phyloP scores from a whole-genome alignment of 1,139 yeast species.

The Wickerhamiella pararugosa region DNA sequence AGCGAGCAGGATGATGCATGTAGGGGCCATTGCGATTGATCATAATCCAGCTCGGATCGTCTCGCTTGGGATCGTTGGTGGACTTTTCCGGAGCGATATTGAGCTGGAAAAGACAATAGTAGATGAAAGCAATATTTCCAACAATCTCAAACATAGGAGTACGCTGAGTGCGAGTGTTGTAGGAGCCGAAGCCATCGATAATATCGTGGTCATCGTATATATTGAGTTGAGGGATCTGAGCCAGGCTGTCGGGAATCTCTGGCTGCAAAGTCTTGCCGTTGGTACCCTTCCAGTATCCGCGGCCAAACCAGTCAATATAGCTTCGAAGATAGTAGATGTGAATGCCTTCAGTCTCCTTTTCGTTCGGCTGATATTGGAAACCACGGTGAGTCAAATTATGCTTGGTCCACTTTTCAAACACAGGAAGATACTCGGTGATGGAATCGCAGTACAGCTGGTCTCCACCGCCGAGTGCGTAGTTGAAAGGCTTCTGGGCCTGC shows the following conservation, averaged over 20 bases:
- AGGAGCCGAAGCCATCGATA: conserved; percentile 91
- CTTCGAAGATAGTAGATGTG: conserved; percentile 52
- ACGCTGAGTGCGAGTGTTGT: conserved; percentile 57
- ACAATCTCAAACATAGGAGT: conserved; percentile 52
- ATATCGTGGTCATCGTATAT: conserved; percentile 79
- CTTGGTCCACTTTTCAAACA: conserved; percentile 45
- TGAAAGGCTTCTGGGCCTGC: conserved; percentile 52
- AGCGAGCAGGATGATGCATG: conserved; percentile 48
- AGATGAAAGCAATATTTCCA: conserved; percentile 68
- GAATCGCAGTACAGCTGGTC: conserved; percentile 89
- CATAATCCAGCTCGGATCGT: conserved; percentile 24
- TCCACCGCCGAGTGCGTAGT: conserved; percentile 95
- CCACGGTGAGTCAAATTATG: conserved; percentile 24
- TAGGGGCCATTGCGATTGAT: conserved; percentile 41
- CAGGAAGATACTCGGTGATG: conserved; percentile 41
- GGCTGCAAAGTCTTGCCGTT: conserved; percentile 49
- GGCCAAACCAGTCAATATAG: conserved; percentile 79
- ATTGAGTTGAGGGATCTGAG: conserved; percentile 72
- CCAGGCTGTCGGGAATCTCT: conserved; percentile 58
- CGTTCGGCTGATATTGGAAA: conserved; percentile 19
- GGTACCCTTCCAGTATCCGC: conserved; percentile 68
- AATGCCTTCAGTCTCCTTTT: conserved; percentile 38
- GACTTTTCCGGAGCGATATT: conserved; percentile 41
- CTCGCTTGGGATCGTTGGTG: conserved; percentile 18
- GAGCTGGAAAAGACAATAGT: conserved; percentile 85